Evolutionary conservation across 495 filamentous ascomycete genomes (phyloP), one percentile per base, ranked within the genome.

Genomic region (Haplographium delicatum): DNA sequence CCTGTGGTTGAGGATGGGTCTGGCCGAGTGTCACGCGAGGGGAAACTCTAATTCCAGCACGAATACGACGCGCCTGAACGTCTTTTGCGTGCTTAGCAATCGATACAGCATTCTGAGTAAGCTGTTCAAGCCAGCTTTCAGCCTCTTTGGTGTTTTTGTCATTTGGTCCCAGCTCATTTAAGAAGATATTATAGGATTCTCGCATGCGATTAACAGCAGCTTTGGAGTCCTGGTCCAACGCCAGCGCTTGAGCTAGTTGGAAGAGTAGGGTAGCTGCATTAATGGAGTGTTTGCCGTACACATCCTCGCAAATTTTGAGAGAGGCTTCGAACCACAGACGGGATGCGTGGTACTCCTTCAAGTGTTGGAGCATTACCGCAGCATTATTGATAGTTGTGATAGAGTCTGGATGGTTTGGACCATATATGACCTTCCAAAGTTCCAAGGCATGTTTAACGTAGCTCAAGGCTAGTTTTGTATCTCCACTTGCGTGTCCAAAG

Each of bases 361-460:
- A 74, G 48, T 86, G 82, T 70, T 97, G 94, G 40, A 97, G 80
- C 94, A 99, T 99, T 23, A 97, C 93, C 10, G 94, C 94, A 11
- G 88, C 90, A 64, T 99, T 99, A 78, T 97, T 99, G 68, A 97
- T 84, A 25, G 94, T 96, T 10, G 94, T 99, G 70, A 97, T 95
- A 13, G 89, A 93, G 68, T 99, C 94, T 2, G 94, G 94, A 69
- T 99, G 94, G 62, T 86, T 84, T 10, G 82, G 68, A 35, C 94
- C 94, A 62, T 95, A 97, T 63, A 96, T 89, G 64, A 96, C 78
- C 75, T 96, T 96, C 91, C 90, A 96, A 48, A 97, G 74, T 57
- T 93, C 84, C 61, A 99, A 81, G 10, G 94, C 93, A 61, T 97
- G 94, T 62, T 85, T 87, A 54, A 95, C 81, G 65, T 94, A 96